Evolutionary conservation across 2,329 filamentous ascomycete species (phyloP), one percentile per base, ranked within the genome.

Genomic region (Fusarium sp.): DNA sequence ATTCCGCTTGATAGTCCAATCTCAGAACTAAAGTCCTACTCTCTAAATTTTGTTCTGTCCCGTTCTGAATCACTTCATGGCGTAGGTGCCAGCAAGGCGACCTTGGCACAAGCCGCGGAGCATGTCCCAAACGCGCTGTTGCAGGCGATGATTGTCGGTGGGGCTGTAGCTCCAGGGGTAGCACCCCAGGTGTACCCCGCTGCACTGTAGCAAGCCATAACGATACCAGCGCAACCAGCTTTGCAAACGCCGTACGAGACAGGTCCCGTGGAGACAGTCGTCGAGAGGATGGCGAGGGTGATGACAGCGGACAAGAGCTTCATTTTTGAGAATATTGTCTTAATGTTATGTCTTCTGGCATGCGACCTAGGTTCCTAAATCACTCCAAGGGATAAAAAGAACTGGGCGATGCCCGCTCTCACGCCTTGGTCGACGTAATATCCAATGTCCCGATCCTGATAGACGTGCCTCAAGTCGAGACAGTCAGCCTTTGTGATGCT

Each of bases 391-490:
- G n/a, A n/a, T n/a, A n/a, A n/a, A n/a, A n/a, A n/a, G n/a, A n/a
- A n/a, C n/a, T n/a, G n/a, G n/a, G n/a, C n/a, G n/a, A n/a, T n/a
- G n/a, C n/a, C n/a, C n/a, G n/a, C n/a, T n/a, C n/a, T n/a, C n/a
- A n/a, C n/a, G n/a, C n/a, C n/a, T n/a, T n/a, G n/a, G n/a, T n/a
- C n/a, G n/a, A n/a, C n/a, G n/a, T n/a, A n/a, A n/a, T n/a, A n/a
- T n/a, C n/a, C n/a, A n/a, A n/a, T n/a, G n/a, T n/a, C n/a, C n/a
- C n/a, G n/a, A n/a, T n/a, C n/a, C n/a, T n/a, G n/a, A n/a, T n/a
- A n/a, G n/a, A n/a, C n/a, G n/a, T 62, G 52, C 33, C 44, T 62
- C 23, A 62, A 20, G 41, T 62, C 50, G 16, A 62, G 52, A 43
- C 58, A 62, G 20, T 56, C 58, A 21, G 44, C 29, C 21, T 46